These are phyloP conservation scores for Symmetrospora coprosmae DNA, from an alignment of 768 basidiomycete genomes.

Conservation along the genomic window DNA sequence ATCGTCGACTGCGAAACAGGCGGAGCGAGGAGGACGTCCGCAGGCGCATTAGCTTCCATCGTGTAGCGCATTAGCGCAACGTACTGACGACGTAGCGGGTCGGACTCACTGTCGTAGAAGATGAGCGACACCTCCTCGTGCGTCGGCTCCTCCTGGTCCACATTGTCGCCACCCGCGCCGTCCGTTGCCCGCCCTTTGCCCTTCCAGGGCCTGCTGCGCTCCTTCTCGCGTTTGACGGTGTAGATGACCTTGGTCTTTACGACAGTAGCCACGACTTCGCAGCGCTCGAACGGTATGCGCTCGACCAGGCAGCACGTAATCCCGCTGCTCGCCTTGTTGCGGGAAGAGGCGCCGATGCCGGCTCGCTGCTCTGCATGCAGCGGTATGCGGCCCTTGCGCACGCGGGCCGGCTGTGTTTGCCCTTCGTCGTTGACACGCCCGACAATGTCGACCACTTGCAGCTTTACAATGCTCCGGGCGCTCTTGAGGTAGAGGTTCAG, in stretches of 20 bases:
- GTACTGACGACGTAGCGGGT: not conserved
- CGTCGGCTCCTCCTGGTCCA: not conserved
- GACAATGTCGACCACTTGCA: too few relatives aligned
- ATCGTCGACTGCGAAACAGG: conserved; percentile 3
- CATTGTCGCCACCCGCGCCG: too few relatives aligned
- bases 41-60: not conserved
- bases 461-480: too few relatives aligned
- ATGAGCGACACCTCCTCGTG: not conserved
- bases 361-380: too few relatives aligned
- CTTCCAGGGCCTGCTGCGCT: not conserved
- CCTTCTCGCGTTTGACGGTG: not conserved
- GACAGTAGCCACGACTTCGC: conserved; percentile 17
- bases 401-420: too few relatives aligned
- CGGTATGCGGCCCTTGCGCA: too few relatives aligned
- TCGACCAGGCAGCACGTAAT: conserved; percentile 7
- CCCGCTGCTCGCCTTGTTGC: not conserved
- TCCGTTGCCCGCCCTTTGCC: conserved; percentile 1
- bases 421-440: too few relatives aligned
- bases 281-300: not conserved
- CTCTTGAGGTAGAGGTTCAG: too few relatives aligned
- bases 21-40: not conserved
- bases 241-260: conserved; percentile 16
- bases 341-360: too few relatives aligned
- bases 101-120: conserved; percentile 16
- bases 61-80: not conserved